Conservation (phyloP, 345 rosid species). For the Angophora floribunda region DNA sequence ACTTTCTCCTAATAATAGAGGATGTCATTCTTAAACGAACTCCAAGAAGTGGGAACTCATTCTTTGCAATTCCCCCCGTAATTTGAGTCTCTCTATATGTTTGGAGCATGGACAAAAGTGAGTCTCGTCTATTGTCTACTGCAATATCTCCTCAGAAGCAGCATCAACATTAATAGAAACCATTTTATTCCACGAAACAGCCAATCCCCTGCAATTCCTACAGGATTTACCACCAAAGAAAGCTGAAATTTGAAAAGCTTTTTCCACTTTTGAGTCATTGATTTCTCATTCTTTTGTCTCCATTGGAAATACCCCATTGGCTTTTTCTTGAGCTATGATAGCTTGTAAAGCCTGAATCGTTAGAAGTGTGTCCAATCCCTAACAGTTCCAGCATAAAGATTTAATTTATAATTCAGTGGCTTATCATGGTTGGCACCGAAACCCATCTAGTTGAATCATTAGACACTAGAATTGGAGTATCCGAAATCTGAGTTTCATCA, state of each 20-base stretch:
- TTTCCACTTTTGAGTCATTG: neutral
- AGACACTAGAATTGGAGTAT: neutral
- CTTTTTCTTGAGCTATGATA: neutral
- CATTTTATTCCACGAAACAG: neutral
- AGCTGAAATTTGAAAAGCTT: neutral
- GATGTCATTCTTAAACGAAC: neutral
- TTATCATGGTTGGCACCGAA: neutral
- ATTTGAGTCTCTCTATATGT: neutral
- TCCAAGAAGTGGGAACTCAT: neutral
- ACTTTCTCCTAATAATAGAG: neutral
- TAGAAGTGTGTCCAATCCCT: neutral
- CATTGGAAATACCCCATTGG: neutral
- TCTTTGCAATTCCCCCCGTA: neutral
- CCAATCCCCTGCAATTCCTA: neutral
- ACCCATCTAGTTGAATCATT: neutral
- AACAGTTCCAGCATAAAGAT: neutral
- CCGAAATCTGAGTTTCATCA: neutral
- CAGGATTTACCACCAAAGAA: neutral
- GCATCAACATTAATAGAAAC: neutral
- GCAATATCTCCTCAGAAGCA: neutral
- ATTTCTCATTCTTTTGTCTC: neutral
- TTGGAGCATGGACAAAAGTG: neutral
- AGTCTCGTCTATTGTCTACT: neutral
- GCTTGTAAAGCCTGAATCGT: neutral
- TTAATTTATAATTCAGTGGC: neutral